Conservation (phyloP, 225 moss, liverwort and hornwort genomes). For the Pseudoscleropodium purum region DNA sequence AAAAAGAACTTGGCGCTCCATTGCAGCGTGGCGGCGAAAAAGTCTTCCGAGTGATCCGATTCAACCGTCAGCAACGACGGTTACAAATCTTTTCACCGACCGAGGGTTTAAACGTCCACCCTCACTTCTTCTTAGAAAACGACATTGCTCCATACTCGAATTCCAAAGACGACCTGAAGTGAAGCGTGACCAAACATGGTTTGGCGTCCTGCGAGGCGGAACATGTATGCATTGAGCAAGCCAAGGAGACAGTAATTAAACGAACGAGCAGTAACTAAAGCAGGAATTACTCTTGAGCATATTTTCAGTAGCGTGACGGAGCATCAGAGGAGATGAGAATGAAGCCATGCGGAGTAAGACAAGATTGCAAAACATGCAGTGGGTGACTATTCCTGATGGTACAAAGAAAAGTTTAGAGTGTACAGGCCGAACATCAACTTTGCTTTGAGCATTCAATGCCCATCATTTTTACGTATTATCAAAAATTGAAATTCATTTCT, state of each 20-base stretch:
- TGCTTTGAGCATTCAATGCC: neutral
- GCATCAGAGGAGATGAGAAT: neutral
- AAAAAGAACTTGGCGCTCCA: neutral
- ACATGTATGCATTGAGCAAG: neutral
- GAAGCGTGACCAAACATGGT: neutral
- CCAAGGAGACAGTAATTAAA: neutral
- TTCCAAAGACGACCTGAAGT: neutral
- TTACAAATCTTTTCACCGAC: neutral
- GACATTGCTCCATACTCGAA: neutral
- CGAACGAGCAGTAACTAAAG: neutral
- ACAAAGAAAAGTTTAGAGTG: neutral
- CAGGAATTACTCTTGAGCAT: neutral
- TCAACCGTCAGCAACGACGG: neutral
- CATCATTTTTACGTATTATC: too few relatives aligned
- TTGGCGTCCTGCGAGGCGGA: neutral
- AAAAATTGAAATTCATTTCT: neutral
- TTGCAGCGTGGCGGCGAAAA: neutral
- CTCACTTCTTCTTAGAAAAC: neutral
- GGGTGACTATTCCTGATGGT: neutral
- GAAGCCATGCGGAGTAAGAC: neutral
- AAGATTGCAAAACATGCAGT: neutral
- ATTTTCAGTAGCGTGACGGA: neutral
- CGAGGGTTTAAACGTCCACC: neutral
- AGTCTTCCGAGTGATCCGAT: neutral
- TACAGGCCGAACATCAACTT: neutral